Evolutionary conservation across 768 basidiomycete species (phyloP).

Genomic region (Pulveroboletus sp.): DNA sequence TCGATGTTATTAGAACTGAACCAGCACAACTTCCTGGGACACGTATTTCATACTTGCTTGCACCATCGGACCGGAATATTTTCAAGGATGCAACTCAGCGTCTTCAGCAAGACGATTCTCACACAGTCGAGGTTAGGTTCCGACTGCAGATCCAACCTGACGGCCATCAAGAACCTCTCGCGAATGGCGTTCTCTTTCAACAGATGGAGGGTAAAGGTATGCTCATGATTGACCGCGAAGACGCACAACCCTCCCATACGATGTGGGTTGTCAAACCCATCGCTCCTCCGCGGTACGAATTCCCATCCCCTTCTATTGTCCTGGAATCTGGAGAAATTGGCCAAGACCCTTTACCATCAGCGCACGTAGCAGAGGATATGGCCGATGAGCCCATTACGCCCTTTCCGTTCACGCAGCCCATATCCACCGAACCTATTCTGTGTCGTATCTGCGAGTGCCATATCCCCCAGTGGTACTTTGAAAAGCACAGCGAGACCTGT

Average conservation of each 20-base stretch:
- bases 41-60: slow-evolving; percentile 77
- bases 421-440: slow-evolving; percentile 79
- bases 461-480: slow-evolving; percentile 99
- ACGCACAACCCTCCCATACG: slow-evolving; percentile 84
- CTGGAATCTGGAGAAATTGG: slow-evolving; percentile 44
- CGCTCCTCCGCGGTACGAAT: slow-evolving; percentile 62
- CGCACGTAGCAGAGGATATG: slow-evolving; percentile 35
- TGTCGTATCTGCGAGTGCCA: slow-evolving; percentile 98
- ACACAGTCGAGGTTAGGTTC: slow-evolving; percentile 90
- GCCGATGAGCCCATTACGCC: slow-evolving; percentile 52
- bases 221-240: slow-evolving; percentile 93
- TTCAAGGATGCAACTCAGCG: slow-evolving; percentile 84
- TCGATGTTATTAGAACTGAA: slow-evolving; percentile 54
- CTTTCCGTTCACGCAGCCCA: slow-evolving; percentile 72
- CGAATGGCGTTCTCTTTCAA: slow-evolving; percentile 56
- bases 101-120: slow-evolving; percentile 86
- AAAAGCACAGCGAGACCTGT: slow-evolving; percentile 99
- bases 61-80: slow-evolving; percentile 72
- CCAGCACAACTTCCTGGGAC: slow-evolving; percentile 73
- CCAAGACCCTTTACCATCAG: slow-evolving; percentile 33
- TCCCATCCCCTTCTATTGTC: slow-evolving; percentile 57
- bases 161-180: slow-evolving; percentile 48
- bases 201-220: slow-evolving; percentile 98
- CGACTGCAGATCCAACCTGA: slow-evolving; percentile 72
- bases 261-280: slow-evolving; percentile 97